Evolutionary conservation across 495 filamentous ascomycete species (phyloP).

Genomic region (Schizothecium vesticola): DNA sequence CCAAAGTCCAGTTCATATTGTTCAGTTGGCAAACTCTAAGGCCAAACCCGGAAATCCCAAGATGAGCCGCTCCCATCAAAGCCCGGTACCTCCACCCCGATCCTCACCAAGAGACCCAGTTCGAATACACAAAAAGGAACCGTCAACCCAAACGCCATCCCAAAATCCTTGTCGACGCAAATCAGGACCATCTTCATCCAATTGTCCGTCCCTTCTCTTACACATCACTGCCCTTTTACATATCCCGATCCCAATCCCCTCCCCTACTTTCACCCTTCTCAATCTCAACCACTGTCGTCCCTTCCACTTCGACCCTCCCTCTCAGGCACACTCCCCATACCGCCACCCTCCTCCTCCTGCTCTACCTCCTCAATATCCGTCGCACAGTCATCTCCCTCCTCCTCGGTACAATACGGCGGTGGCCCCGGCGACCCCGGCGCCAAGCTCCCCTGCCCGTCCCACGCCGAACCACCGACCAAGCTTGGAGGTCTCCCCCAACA

Average conservation of each 20-base stretch:
- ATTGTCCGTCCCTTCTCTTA: not conserved
- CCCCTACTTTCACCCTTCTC: too few species aligned
- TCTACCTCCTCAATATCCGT: slow-evolving; percentile 3
- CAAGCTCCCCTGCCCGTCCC: not conserved
- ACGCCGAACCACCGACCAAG: not conserved
- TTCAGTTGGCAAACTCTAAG: not conserved
- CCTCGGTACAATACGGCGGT: not conserved
- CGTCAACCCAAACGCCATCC: not conserved
- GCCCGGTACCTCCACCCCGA: too few species aligned
- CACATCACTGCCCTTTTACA: not conserved
- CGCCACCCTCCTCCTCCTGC: not conserved
- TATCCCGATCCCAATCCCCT: not conserved
- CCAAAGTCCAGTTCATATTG: not conserved
- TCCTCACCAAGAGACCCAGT: not conserved
- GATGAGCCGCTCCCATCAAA: not conserved
- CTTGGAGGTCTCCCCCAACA: not conserved
- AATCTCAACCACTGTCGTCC: not conserved
- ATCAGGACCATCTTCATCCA: not conserved
- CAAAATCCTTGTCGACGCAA: not conserved
- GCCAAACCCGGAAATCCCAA: not conserved
- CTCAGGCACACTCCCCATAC: not conserved
- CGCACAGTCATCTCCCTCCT: not conserved
- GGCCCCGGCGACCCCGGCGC: not conserved
- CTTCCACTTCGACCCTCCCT: not conserved
- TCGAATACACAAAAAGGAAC: not conserved